Evolutionary conservation across 371 early-diverging fungal species (phyloP), one percentile per base, ranked within the genome.

Genomic region (Mortierella polycephala): DNA sequence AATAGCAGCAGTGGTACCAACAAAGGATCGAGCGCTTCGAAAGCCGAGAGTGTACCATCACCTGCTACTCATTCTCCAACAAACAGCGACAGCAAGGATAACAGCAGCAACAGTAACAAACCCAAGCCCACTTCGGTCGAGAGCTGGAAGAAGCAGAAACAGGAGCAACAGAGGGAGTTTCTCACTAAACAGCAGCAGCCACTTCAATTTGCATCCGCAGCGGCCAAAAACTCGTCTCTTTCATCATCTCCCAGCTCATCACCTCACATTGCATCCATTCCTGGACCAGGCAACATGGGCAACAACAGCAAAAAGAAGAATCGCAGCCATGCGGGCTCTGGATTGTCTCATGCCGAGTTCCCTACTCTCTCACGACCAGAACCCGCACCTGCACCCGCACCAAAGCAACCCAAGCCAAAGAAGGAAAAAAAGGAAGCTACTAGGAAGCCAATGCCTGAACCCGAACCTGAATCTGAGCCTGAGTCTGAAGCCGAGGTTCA

Each of bases 211-310:
- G 60, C 79, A 2, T 61, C 63, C 20, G 79, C 79, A 52, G 65
- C 79, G 20, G 50, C 72, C 23, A 60, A 50, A 49, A 68, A 56
- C 64, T 20, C 61, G 3, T 58, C 70, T 12, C 45, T 46, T 3
- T 50, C 71, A 30, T 37, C 61, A 10, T 44, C 55, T n/a, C 52
- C 66, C n/a, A n/a, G n/a, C n/a, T 75, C 75, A 20, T 77, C 79
- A 40, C 54, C 51, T 18, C 69, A 71, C 39, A 57, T 64, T 46
- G 41, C 60, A 11, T 72, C 79, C 54, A 68, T 77, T 64, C 69
- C 79, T 30, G 79, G 79, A 68, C 72, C 79, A 41, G 79, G 79
- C 8, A 69, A 69, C 50, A 64, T 71, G 69, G 72, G 68, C 37
- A 62, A 45, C 55, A 70, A 67, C 52, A 75, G 63, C 55, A 71